Base-by-base conservation (phyloP, 805 yeast species). In the Spathaspora hagerdaliae region DNA sequence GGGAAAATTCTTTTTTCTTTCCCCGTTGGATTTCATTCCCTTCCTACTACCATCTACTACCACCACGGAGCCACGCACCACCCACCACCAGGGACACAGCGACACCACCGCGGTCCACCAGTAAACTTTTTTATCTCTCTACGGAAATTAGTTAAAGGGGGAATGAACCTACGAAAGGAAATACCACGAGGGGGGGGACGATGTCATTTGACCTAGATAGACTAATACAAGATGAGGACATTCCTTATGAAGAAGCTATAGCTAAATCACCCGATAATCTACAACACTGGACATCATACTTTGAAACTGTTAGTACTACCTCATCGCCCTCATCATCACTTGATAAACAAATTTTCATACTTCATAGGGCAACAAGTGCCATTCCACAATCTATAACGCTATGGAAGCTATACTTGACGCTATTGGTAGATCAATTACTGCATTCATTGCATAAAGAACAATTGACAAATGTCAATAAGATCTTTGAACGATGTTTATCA, bases 391-490 rank as follows among this genome's bases (percentile, higher is more conserved):
- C 81, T 2, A 73, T 73, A 49, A 74, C 77, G 50, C 55, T 85
- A 24, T 84, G 89, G 89, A 61, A 63, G 45, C 36, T 59, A 8
- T 81, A 79, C 51, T 51, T 81, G 24, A 72, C 71, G 19, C 50
- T 75, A 26, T 58, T 83, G 26, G 49, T 68, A 0, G 59, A 58
- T 2, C 33, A 46, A 13, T 50, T 51, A 2, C 45, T 67, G 15
- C 58, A 61, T 49, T 65, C 67, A 5, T 52, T 59, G 31, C 53
- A 62, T 48, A 52, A 45, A 15, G 45, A 49, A 3, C 73, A 70
- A 48, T 74, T 65, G 47, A 44, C 33, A 7, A 50, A 55, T 11
- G 69, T 77, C n/a, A 68, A 72, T 51, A 43, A 49, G 11, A 62
- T 78, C 14, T 85, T 78, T 58, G 77, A 77, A 38, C 55, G 68